phyloP scores from a whole-genome alignment of 331 rosid genomes.

The Acacia pycnantha region DNA sequence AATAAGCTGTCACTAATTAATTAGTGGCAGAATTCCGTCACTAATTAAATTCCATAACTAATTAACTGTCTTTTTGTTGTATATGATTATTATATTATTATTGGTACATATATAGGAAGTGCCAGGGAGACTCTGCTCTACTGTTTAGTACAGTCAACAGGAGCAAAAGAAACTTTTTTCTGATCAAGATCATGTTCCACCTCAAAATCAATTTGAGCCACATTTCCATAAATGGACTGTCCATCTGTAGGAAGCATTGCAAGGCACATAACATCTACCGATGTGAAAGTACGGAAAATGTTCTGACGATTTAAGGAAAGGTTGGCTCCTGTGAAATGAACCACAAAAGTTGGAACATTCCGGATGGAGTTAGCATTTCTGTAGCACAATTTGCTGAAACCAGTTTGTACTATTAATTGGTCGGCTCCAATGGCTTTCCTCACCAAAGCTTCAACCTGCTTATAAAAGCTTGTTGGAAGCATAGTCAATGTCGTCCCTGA shows the following conservation, averaged over 20 bases:
- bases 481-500: not conserved
- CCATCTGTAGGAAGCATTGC: not conserved
- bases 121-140: not conserved
- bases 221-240: not conserved
- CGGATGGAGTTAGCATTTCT: not conserved
- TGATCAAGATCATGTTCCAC: not conserved
- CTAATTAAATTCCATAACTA: no score
- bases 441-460: not conserved
- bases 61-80: no score
- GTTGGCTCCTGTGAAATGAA: not conserved
- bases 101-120: no score
- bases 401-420: not conserved
- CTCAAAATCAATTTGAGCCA: not conserved
- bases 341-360: not conserved
- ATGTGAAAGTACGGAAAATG: not conserved
- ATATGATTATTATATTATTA: no score
- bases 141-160: not conserved
- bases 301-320: not conserved
- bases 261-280: not conserved
- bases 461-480: not conserved
- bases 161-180: not conserved
- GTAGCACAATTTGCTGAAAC: not conserved
- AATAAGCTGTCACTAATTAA: no score
- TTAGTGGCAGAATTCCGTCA: no score
- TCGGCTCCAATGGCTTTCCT: not conserved